A percentile compares a stretch with the other conserved stretches of the same genome.
Evolutionary conservation across 345 rosid genomes (phyloP).

Genomic region (Sisymbrium irio): DNA sequence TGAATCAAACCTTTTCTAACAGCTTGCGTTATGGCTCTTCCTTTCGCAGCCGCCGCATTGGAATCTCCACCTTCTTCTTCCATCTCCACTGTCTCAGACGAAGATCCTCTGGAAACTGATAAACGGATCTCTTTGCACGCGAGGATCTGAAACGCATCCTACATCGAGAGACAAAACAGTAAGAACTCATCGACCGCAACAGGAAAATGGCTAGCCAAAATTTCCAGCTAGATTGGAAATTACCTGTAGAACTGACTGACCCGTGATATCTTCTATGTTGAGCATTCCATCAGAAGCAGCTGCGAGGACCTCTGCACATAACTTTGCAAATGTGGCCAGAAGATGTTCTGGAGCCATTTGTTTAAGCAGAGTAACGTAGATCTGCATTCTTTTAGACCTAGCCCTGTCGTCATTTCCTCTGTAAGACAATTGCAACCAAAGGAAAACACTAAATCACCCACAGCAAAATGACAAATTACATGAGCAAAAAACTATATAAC

Average conservation of each 20-base stretch:
- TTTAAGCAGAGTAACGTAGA: conserved; percentile 70
- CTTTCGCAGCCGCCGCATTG: conserved; percentile 60
- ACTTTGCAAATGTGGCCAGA: conserved; percentile 90
- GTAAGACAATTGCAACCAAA: conserved; percentile 25
- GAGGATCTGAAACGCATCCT: conserved; percentile 90
- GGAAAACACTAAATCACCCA: conserved; percentile 10
- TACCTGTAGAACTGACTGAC: conserved; percentile 93
- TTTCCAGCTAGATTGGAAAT: background rate
- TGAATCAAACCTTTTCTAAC: conserved; percentile 86
- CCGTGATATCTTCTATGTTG: conserved; percentile 60
- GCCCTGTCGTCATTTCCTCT: conserved; percentile 80
- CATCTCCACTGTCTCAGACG: conserved; percentile 53
- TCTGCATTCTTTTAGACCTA: conserved; percentile 82
- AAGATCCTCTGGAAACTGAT: conserved; percentile 52
- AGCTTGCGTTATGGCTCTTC: conserved; percentile 85
- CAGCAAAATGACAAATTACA: conserved; percentile 6
- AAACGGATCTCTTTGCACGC: conserved; percentile 86
- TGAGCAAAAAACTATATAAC: conserved; percentile 1
- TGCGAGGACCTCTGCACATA: conserved; percentile 91
- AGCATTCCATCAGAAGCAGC: conserved; percentile 94
- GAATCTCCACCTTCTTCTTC: conserved; percentile 41
- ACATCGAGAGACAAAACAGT: conserved; percentile 16
- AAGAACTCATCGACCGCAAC: background rate
- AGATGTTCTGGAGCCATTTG: conserved; percentile 99
- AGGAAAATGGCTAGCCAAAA: background rate